These are phyloP conservation scores for Diplocarpon rosae DNA, from an alignment of 2,329 filamentous ascomycete species.

Conservation along the genomic window DNA sequence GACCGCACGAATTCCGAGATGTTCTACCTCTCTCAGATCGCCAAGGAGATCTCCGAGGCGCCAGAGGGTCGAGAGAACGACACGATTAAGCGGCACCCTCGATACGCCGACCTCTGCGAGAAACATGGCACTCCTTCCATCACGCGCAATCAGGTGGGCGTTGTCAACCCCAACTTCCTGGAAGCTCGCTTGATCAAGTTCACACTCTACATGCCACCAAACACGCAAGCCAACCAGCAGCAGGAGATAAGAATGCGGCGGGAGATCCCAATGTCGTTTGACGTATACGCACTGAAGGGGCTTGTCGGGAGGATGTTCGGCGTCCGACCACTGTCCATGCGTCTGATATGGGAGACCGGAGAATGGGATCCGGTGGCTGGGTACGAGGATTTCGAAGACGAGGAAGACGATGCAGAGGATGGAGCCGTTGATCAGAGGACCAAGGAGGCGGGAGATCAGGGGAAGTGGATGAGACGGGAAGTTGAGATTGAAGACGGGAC, in stretches of 20 bases:
- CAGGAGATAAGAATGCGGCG: slow-evolving; percentile 15
- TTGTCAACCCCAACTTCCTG: slow-evolving; percentile 66
- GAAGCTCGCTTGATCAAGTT: slow-evolving; percentile 64
- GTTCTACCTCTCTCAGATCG: slow-evolving; percentile 83
- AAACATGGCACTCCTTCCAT: slow-evolving; percentile 64
- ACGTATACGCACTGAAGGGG: slow-evolving; percentile 73
- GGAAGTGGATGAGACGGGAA: slow-evolving; percentile 64
- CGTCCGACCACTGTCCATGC: slow-evolving; percentile 50
- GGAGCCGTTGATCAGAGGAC: slow-evolving; percentile 22
- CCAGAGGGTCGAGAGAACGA: slow-evolving; percentile 40
- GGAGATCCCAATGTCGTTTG: slow-evolving; percentile 62
- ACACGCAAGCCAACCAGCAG: slow-evolving; percentile 8
- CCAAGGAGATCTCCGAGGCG: slow-evolving; percentile 56
- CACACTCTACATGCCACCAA: slow-evolving; percentile 37
- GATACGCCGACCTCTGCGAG: slow-evolving; percentile 63
- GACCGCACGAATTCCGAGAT: slow-evolving; percentile 84
- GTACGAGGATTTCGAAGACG: slow-evolving; percentile 46
- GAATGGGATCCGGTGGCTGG: slow-evolving; percentile 73
- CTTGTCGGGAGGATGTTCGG: slow-evolving; percentile 63
- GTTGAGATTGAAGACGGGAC: slow-evolving; percentile 72
- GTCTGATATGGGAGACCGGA: slow-evolving; percentile 77
- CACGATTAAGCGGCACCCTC: slow-evolving; percentile 54
- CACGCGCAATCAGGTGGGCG: slow-evolving; percentile 34
- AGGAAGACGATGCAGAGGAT: slow-evolving; percentile 41
- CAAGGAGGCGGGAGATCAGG: slow-evolving; percentile 27